Percentiles rank a stretch among this genome's conserved stretches.
phyloP scores from a whole-genome alignment of 345 rosid species.

The Melaleuca quinquenervia region DNA sequence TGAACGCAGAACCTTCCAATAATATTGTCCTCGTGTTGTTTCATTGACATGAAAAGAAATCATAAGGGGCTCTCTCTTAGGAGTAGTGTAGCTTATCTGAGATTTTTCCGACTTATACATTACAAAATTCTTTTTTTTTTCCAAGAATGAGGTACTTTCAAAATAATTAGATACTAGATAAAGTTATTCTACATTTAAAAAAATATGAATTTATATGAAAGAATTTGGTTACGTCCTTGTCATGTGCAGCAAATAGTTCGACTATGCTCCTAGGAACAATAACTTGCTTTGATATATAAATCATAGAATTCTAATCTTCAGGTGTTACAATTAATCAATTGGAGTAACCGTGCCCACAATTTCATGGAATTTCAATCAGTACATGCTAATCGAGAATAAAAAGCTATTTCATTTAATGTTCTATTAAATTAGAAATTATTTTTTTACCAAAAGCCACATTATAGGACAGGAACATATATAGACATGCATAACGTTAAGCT shows the following conservation, averaged over 20 bases:
- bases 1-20: not conserved
- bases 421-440: no score
- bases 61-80: not conserved
- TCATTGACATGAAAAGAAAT: not conserved
- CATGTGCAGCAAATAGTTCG: not conserved
- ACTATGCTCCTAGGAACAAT: not conserved
- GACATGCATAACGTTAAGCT: no score
- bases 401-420: not conserved
- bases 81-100: not conserved
- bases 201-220: not conserved
- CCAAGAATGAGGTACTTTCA: not conserved
- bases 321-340: not conserved
- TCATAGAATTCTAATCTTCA: not conserved
- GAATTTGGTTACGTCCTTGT: not conserved
- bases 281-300: not conserved
- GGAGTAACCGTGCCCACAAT: not conserved
- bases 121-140: not conserved
- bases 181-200: not conserved
- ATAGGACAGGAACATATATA: no score
- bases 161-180: no score
- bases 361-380: not conserved
- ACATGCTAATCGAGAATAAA: not conserved
- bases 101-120: not conserved
- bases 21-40: not conserved
- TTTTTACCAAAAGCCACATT: no score